Base-by-base conservation (phyloP, 2,329 filamentous ascomycete genomes). In the Diaporthe aspalathi region DNA sequence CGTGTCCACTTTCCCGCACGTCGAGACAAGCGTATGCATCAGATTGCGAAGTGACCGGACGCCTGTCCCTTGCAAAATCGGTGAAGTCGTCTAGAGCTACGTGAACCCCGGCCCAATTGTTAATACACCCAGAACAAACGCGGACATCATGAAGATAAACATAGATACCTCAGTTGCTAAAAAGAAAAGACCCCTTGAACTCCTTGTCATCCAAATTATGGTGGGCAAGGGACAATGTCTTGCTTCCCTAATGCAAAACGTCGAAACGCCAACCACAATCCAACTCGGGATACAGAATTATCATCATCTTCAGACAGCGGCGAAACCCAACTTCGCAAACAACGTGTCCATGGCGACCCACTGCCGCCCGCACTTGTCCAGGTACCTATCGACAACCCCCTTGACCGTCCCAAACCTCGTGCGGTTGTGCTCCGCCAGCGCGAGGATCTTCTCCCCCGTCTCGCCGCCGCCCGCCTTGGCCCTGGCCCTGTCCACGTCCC, bases 341-440 rank as follows among this genome's bases (percentile, higher is more conserved):
- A 98, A 82, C 75, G 86, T 91, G 81, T 96, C 94, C 95, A 97
- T 98, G 75, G 94, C 92, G 67, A 98, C 95, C 94, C 94, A 97
- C 81, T 94, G 93, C 76, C 94, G 86, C 32, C 95, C 95, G 81
- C 94, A 97, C 84, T 95, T 96, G 78, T 94, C 94, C 76, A 97
- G 82, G 82, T 97, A 97, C 78, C 85, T 90, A 74, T 95, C 94
- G 6, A 97, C 93, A 17, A 94, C 90, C 8, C 87, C 87, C 84
- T 91, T 93, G 75, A 95, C 84, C 0, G 93, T 94, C 14, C 83
- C 88, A 79, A 98, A 98, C 73, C 94, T 86, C 49, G 87, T 85
- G 71, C 93, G 88, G 81, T 99, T 99, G 80, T 94, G 91, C 79
- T 95, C 93, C 4, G 91, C 94, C 70, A 98, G 84, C 2, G 90